Evolutionary conservation across 768 basidiomycete species (phyloP).

Genomic region (Hypsizygus marmoreus): DNA sequence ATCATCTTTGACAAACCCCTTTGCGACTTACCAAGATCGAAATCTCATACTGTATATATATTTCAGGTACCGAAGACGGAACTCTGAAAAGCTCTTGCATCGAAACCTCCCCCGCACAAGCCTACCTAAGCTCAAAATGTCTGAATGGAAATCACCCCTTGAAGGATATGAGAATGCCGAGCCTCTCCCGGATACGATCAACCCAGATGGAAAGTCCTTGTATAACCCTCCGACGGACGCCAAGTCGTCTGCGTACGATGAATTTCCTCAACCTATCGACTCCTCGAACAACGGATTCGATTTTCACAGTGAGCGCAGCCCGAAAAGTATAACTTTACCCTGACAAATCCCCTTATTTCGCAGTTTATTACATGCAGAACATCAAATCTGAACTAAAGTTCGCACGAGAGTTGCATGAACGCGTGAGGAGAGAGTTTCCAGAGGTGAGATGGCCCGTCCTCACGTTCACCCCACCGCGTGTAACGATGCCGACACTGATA

Average conservation of each 20-base stretch:
- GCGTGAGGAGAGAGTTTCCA: conserved; percentile 65
- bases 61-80: too few relatives aligned
- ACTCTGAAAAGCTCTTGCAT: neutral
- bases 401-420: conserved; percentile 59
- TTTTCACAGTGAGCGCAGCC: conserved; percentile 60
- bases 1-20: conserved; percentile 4
- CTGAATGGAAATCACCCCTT: conserved; percentile 33
- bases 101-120: neutral
- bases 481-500: conserved; percentile 4
- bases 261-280: conserved; percentile 57
- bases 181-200: conserved; percentile 45
- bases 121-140: conserved; percentile 9
- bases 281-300: conserved; percentile 64
- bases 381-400: conserved; percentile 44
- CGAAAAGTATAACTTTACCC: neutral
- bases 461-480: neutral
- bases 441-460: conserved; percentile 43
- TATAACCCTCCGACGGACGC: conserved; percentile 44
- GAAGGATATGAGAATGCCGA: conserved; percentile 38
- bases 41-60: too few relatives aligned
- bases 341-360: neutral
- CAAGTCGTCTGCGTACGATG: conserved; percentile 52
- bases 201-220: conserved; percentile 59
- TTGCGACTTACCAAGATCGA: conserved; percentile 1
- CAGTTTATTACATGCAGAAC: conserved; percentile 65